Evolutionary conservation across 208 protist genomes (phyloP).

Genomic region (Crithidia expoeki): DNA sequence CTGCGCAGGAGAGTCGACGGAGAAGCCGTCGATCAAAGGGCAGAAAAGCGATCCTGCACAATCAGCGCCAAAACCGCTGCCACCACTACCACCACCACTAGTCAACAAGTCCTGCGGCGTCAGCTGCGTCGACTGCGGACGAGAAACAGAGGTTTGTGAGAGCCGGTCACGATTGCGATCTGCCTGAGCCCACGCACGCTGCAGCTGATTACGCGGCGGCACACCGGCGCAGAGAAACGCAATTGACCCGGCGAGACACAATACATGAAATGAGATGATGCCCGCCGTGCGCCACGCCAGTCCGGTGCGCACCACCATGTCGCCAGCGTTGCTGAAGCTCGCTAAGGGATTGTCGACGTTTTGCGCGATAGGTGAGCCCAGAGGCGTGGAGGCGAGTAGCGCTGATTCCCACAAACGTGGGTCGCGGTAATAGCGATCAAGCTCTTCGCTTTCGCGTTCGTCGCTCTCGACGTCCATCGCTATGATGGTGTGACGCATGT

Average conservation of each 20-base stretch:
- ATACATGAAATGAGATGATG: conserved; percentile 42
- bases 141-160: conserved; percentile 23
- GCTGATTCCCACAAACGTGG: conserved; percentile 22
- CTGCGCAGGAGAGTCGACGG: conserved; percentile 8
- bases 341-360: background rate
- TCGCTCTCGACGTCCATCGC: conserved; percentile 40
- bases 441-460: conserved; percentile 39
- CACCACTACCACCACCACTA: too few species aligned
- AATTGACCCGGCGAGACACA: conserved; percentile 50
- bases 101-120: conserved; percentile 26
- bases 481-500: conserved; percentile 1
- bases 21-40: conserved; percentile 18
- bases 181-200: conserved; percentile 60
- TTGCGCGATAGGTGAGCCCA: background rate
- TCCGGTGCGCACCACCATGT: conserved; percentile 18
- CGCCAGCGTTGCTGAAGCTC: background rate
- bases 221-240: conserved; percentile 55
- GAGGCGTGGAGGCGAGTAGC: background rate
- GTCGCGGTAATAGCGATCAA: conserved; percentile 33
- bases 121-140: conserved; percentile 29
- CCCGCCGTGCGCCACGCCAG: conserved; percentile 40
- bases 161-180: conserved; percentile 48
- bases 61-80: background rate
- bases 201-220: conserved; percentile 45
- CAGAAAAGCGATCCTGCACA: conserved; percentile 15